A percentile compares a stretch with the other conserved stretches of the same genome.
Evolutionary conservation across 768 basidiomycete genomes (phyloP).

Genomic region (Floccularia luteovirens): DNA sequence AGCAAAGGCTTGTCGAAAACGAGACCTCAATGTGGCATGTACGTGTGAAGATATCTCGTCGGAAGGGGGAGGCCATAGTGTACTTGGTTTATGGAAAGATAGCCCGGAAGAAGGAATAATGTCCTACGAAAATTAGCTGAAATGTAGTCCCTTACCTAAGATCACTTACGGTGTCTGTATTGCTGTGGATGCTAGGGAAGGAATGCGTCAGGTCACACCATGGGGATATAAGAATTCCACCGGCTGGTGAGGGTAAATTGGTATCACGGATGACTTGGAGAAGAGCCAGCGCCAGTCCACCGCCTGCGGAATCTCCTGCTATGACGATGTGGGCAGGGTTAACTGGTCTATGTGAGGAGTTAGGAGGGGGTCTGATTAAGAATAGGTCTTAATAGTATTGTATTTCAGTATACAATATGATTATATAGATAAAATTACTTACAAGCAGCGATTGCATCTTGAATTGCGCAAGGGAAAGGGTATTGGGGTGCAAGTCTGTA

Average conservation of each 20-base stretch:
- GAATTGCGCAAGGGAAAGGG: conserved; percentile 89
- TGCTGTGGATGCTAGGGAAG: conserved; percentile 81
- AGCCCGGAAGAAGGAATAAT: conserved; percentile 72
- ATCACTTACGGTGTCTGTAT: conserved; percentile 68
- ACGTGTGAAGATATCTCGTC: conserved; percentile 53
- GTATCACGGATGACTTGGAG: conserved; percentile 85
- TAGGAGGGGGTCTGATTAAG: conserved; percentile 81
- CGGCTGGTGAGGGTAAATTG: conserved; percentile 77
- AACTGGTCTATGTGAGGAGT: conserved; percentile 69
- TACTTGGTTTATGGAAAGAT: conserved; percentile 72
- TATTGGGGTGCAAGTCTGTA: conserved; percentile 94
- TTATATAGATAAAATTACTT: conserved; percentile 14
- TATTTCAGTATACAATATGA: not conserved
- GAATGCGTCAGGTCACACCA: conserved; percentile 93
- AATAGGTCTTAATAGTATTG: conserved; percentile 58
- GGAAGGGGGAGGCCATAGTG: conserved; percentile 70
- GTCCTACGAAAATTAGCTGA: conserved; percentile 39
- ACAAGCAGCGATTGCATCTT: conserved; percentile 88
- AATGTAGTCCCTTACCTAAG: not conserved
- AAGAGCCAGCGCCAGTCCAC: conserved; percentile 76
- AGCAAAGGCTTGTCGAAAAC: conserved; percentile 50
- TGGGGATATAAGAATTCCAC: conserved; percentile 84
- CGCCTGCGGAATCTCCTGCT: conserved; percentile 91
- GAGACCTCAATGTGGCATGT: conserved; percentile 50
- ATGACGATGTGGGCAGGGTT: conserved; percentile 78